phyloP scores from a whole-genome alignment of 257 asterid genomes.

The Solanum chaucha region DNA sequence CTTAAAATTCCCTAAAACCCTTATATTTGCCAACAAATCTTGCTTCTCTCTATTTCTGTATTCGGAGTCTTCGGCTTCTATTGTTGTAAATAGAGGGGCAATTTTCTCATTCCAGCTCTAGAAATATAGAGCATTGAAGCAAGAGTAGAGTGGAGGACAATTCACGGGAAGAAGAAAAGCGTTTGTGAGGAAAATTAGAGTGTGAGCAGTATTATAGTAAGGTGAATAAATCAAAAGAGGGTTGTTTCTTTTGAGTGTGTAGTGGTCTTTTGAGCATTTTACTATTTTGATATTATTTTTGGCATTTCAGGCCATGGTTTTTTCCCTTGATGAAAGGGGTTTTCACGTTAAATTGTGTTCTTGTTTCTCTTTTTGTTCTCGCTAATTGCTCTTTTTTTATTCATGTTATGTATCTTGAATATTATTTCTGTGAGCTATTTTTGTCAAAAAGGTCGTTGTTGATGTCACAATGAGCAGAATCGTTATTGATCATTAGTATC shows the following conservation, averaged over 20 bases:
- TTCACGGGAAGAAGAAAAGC: background rate
- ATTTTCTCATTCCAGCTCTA: background rate
- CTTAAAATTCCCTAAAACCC: background rate
- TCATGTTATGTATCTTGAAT: background rate
- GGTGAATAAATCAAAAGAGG: background rate
- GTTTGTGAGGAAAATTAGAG: background rate
- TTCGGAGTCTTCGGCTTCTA: background rate
- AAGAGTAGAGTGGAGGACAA: background rate
- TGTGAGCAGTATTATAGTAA: background rate
- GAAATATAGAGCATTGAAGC: background rate
- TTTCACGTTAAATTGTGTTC: background rate
- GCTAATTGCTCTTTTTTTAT: background rate
- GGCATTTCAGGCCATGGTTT: background rate
- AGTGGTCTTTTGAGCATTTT: background rate
- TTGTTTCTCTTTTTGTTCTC: background rate
- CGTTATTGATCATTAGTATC: background rate
- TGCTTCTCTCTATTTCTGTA: background rate
- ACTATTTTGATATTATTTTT: background rate
- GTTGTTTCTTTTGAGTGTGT: background rate
- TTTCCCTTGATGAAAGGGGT: background rate
- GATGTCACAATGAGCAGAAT: background rate
- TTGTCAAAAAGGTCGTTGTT: background rate
- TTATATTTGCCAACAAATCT: background rate
- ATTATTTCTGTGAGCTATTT: background rate
- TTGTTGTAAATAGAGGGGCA: background rate